phyloP scores from a whole-genome alignment of 2,329 filamentous ascomycete species.

The Trichoderma polysporum region DNA sequence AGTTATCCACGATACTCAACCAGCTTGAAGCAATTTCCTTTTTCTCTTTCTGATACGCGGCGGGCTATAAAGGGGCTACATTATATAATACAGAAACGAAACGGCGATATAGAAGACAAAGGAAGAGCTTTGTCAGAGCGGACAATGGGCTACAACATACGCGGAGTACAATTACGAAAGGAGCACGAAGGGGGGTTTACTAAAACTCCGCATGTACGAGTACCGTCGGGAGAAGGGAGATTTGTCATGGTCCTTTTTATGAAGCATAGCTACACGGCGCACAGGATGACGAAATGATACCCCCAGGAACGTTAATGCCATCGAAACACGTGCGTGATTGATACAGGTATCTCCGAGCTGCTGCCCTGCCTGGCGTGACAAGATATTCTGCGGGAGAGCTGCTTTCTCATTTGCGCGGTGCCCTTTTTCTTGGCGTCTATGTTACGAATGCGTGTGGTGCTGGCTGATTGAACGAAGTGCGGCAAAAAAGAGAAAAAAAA shows the following conservation, averaged over 20 bases:
- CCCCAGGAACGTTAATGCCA: constrained; percentile 1
- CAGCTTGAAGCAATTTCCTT: background rate
- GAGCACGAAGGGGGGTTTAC: background rate
- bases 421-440: background rate
- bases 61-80: constrained; percentile 1
- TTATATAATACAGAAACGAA: background rate
- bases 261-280: constrained; percentile 22
- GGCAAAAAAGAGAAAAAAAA: background rate
- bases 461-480: background rate
- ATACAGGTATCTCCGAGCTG: background rate
- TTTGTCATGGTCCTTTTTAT: constrained; percentile 17
- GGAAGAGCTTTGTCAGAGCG: background rate
- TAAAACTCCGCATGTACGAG: background rate
- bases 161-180: background rate
- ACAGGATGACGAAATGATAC: constrained; percentile 22
- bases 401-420: background rate
- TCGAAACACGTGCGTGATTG: constrained; percentile 8
- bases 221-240: background rate
- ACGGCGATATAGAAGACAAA: background rate
- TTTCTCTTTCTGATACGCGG: background rate
- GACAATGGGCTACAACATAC: constrained; percentile 1
- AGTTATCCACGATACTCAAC: constrained; percentile 74
- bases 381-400: constrained; percentile 2
- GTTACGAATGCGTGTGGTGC: background rate
- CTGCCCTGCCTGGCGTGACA: constrained; percentile 2